Conservation (phyloP, 208 protist species). For the Leptomonas seymouri region DNA sequence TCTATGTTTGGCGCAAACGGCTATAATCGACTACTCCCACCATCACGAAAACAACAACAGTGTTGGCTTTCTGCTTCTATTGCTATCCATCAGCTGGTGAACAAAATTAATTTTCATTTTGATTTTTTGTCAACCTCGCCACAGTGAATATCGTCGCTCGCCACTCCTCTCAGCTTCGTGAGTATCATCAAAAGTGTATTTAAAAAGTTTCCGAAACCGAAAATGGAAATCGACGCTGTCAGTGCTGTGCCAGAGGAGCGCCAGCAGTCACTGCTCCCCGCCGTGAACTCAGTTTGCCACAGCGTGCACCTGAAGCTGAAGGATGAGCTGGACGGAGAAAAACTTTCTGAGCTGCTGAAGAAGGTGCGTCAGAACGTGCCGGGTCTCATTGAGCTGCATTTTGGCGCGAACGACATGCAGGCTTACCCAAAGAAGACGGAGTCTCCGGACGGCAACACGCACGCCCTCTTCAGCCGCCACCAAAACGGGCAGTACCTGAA, state of each 20-base stretch:
- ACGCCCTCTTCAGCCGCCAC: slow-evolving; percentile 55
- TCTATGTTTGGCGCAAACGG: too few species aligned
- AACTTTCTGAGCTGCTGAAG: slow-evolving; percentile 35
- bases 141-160: too few species aligned
- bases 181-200: too few species aligned
- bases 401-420: slow-evolving; percentile 49
- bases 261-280: slow-evolving; percentile 30
- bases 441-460: slow-evolving; percentile 40
- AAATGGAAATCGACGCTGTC: slow-evolving; percentile 16
- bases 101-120: too few species aligned
- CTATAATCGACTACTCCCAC: too few species aligned
- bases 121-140: too few species aligned
- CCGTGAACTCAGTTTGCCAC: slow-evolving; percentile 45
- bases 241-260: slow-evolving; percentile 5
- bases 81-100: too few species aligned
- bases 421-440: slow-evolving; percentile 42
- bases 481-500: slow-evolving; percentile 40
- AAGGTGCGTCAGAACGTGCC: slow-evolving; percentile 35
- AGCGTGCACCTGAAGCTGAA: slow-evolving; percentile 46
- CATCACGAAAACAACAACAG: too few species aligned
- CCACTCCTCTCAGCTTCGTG: too few species aligned
- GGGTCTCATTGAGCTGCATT: slow-evolving; percentile 68
- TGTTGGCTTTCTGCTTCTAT: too few species aligned
- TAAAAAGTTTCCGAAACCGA: too few species aligned
- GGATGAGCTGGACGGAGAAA: slow-evolving; percentile 29